Evolutionary conservation across 192 early-diverging fungal genomes (phyloP), one percentile per base, ranked within the genome.

Genomic region (Coemansia sp.): DNA sequence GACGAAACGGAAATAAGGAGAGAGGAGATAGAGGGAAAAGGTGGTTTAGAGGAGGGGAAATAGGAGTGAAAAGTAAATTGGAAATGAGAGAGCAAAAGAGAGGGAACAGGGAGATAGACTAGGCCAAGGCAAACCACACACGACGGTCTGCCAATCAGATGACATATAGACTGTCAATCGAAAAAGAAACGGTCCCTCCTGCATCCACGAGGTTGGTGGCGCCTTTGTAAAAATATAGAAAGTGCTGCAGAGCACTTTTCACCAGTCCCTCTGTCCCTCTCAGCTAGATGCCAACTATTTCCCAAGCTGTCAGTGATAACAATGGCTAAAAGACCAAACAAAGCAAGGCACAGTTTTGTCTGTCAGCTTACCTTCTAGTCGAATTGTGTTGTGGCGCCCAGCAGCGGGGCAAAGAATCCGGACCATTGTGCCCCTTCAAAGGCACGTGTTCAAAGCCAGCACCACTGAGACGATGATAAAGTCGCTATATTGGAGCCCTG

Each of bases 161-260:
- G 44, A 13, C 44, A 38, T 16, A 19, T 16, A 19, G 9, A 63
- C 46, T 32, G 62, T 35, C 69, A 17, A 39, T 46, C 59, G 55
- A 64, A 52, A 53, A 38, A 43, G 52, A 73, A 30, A 30, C 32
- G 62, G 69, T 64, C 69, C 62, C 62, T 64, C 69, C 47, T 70
- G 49, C 59, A 42, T 59, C 17, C 64, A 66, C 26, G 52, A 53
- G 52, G 52, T 53, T 53, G 52, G 52, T 32, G 52, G 52, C 28
- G 52, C 52, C 47, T 53, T 53, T 53, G 52, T 53, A 53, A 23
- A 53, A 13, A 53, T 5, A 46, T 46, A 46, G 43, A 23, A 50
- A 10, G 17, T 8, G 10, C 49, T 50, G 21, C 26, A 21, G 21
- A 19, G 52, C 23, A 30, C 26, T 14, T 53, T 11, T 30, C 52